Evolutionary conservation across 2,329 filamentous ascomycete genomes (phyloP).

Genomic region (Monilinia laxa): DNA sequence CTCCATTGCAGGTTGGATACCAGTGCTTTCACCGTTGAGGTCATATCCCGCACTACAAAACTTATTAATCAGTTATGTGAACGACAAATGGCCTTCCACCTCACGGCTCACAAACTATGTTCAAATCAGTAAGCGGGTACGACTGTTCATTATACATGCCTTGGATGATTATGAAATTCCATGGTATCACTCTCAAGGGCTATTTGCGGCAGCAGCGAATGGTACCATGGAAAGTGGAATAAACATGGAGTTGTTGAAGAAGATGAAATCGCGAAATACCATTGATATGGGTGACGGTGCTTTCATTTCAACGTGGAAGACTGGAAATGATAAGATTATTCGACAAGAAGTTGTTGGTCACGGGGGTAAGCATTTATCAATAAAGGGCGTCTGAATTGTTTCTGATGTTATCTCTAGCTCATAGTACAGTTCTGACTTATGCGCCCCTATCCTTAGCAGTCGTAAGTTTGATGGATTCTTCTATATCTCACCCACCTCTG

Average conservation of each 20-base stretch:
- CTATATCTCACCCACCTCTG: neutral
- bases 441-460: constrained; percentile 63
- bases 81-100: constrained; percentile 80
- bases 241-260: constrained; percentile 31
- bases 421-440: constrained; percentile 68
- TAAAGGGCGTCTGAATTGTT: constrained; percentile 25
- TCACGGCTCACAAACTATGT: constrained; percentile 61
- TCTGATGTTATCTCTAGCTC: constrained; percentile 48
- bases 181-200: constrained; percentile 63
- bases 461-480: neutral
- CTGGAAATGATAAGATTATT: constrained; percentile 38
- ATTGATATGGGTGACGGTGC: constrained; percentile 39
- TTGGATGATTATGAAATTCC: constrained; percentile 81
- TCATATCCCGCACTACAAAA: constrained; percentile 63
- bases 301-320: constrained; percentile 40
- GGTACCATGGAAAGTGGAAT: constrained; percentile 46
- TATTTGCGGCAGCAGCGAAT: constrained; percentile 61
- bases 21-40: constrained; percentile 73
- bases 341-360: constrained; percentile 39
- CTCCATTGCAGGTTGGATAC: constrained; percentile 73
- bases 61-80: constrained; percentile 60
- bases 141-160: constrained; percentile 75
- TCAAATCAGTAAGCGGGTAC: constrained; percentile 53
- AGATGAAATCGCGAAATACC: constrained; percentile 38
- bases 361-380: constrained; percentile 35